Evolutionary conservation across 495 filamentous ascomycete genomes (phyloP), one percentile per base, ranked within the genome.

Genomic region (Lasiosphaeriaceae sp.): DNA sequence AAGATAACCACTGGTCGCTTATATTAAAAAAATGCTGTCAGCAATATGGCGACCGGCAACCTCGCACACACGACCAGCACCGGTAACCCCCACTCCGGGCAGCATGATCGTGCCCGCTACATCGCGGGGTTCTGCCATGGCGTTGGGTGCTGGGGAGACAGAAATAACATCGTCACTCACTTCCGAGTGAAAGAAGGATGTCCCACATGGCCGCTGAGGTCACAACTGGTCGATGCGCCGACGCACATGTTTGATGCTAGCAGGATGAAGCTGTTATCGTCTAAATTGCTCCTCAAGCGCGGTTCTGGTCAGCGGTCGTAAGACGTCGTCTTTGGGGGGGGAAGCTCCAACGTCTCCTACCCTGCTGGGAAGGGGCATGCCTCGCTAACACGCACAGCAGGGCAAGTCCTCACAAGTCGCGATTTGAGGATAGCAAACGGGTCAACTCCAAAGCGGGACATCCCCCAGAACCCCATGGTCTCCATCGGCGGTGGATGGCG

Each of bases 11-110:
- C 19, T 14, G 29, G 39, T 21, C 6, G 17, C 20, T 54, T 59
- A 66, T 64, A 60, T 63, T 59, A 61, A 62, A 19, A 62, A 19
- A 53, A 12, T 57, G 53, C 50, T 55, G 52, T 47, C 43, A 58
- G 53, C 53, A 53, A 43, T 48, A 44, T 23, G 43, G 34, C 35
- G 35, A 35, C 20, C 22, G 39, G 8, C 24, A 17, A 12, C 2
- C 44, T 46, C 26, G 26, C 11, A 29, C 19, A 24, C 50, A 24
- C 50, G 19, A 17, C 39, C 45, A 29, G 37, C 41, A 14, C 12
- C 16, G 51, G 16, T 47, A 31, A 59, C 56, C 60, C 60, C 60
- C 56, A 62, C 60, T 31, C 48, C 26, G 26, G 4, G 26, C 26
- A 31, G 26, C 26, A 31, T 31, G 26, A 31, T 58, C 35, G 58